A percentile compares a stretch with the other conserved stretches of the same genome.
phyloP scores from a whole-genome alignment of 306 rosid genomes.

The Lathyrus aphaca region DNA sequence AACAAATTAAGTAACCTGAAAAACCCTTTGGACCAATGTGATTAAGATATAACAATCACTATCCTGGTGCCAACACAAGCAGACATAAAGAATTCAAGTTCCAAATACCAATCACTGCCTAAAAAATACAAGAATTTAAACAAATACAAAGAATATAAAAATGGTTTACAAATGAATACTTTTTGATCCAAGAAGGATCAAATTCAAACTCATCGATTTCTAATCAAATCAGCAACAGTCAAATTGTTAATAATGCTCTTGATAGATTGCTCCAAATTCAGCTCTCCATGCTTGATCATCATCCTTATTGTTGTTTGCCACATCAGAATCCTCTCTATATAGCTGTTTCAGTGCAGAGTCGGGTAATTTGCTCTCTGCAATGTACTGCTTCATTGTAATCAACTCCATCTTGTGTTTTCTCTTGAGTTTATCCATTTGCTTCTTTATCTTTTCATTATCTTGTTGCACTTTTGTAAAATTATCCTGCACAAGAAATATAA shows the following conservation, averaged over 20 bases:
- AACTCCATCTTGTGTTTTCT: constrained; percentile 95
- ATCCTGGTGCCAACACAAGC: neutral
- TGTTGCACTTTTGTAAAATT: constrained; percentile 57
- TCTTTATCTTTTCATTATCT: constrained; percentile 77
- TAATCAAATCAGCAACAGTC: constrained; percentile 6
- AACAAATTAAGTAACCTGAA: too few species aligned
- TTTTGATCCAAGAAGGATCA: constrained; percentile 54
- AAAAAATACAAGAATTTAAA: constrained; percentile 25
- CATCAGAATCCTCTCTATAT: constrained; percentile 62
- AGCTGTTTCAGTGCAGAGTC: constrained; percentile 78
- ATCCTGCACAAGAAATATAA: constrained; percentile 57
- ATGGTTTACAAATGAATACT: constrained; percentile 19
- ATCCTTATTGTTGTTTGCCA: constrained; percentile 51
- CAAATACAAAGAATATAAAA: constrained; percentile 33
- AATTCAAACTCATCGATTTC: neutral
- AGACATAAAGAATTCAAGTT: constrained; percentile 18
- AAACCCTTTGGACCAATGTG: too few species aligned
- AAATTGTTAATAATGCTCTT: constrained; percentile 71
- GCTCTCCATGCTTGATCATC: constrained; percentile 94
- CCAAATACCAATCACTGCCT: constrained; percentile 22
- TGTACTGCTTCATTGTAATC: constrained; percentile 87
- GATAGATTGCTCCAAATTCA: constrained; percentile 96
- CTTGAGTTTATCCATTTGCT: constrained; percentile 85
- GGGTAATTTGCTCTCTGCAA: constrained; percentile 88
- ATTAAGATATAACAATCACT: too few species aligned